These are phyloP conservation scores for Elaeis guineensis DNA, from an alignment of 176 grass and related monocot species.

Conservation along the genomic window DNA sequence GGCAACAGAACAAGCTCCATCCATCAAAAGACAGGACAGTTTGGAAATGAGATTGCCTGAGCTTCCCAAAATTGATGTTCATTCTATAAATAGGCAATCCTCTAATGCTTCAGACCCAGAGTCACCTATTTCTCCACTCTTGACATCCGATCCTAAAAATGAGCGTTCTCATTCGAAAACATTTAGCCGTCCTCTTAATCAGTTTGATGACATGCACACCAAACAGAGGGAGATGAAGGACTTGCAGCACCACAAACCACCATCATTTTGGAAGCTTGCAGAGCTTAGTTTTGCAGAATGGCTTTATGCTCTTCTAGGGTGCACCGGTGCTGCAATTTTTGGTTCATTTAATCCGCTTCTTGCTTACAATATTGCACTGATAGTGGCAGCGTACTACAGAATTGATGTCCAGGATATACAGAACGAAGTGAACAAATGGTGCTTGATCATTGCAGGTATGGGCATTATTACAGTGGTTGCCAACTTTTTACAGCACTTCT, in stretches of 20 bases:
- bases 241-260: conserved; percentile 47
- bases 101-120: conserved; percentile 92
- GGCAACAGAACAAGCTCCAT: conserved; percentile 47
- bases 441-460: conserved; percentile 96
- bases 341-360: conserved; percentile 97
- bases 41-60: conserved; percentile 85
- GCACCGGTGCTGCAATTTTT: conserved; percentile 94
- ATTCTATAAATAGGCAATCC: conserved; percentile 66
- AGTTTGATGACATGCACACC: conserved; percentile 52
- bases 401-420: conserved; percentile 58
- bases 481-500: conserved; percentile 99
- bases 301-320: conserved; percentile 97
- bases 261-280: conserved; percentile 95
- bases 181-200: conserved; percentile 75
- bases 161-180: conserved; percentile 98
- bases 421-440: conserved; percentile 93
- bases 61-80: conserved; percentile 93
- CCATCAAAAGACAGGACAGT: conserved; percentile 90
- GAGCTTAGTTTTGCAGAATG: conserved; percentile 93
- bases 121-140: conserved; percentile 94
- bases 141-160: conserved; percentile 93
- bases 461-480: conserved; percentile 90
- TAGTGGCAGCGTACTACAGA: conserved; percentile 85
- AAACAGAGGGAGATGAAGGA: conserved; percentile 60
- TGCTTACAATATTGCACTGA: conserved; percentile 91